phyloP scores from a whole-genome alignment of 768 basidiomycete genomes.

The Galerina marginata region DNA sequence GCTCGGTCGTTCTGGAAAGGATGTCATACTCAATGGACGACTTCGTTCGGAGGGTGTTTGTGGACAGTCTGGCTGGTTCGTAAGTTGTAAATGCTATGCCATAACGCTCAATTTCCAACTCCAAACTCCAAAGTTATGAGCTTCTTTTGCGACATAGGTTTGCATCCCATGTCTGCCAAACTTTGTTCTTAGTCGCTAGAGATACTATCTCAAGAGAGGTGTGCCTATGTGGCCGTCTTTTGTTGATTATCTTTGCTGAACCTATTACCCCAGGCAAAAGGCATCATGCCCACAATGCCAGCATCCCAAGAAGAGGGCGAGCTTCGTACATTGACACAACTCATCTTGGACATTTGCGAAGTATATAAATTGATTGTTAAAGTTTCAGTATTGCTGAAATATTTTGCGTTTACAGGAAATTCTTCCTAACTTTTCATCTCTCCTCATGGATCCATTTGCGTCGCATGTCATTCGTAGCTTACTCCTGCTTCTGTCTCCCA shows the following conservation, averaged over 20 bases:
- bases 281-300: slow-evolving; percentile 55
- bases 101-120: background rate
- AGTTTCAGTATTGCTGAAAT: background rate
- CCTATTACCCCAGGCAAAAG: slow-evolving; percentile 47
- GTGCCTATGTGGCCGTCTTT: background rate
- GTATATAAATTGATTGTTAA: slow-evolving; percentile 43
- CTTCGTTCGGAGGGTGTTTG: slow-evolving; percentile 89
- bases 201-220: slow-evolving; percentile 78
- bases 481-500: slow-evolving; percentile 76
- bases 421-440: slow-evolving; percentile 58
- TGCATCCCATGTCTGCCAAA: slow-evolving; percentile 95
- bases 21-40: slow-evolving; percentile 95
- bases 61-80: slow-evolving; percentile 88
- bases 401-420: slow-evolving; percentile 62
- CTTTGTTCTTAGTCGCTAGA: slow-evolving; percentile 70
- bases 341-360: slow-evolving; percentile 68
- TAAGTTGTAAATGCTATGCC: slow-evolving; percentile 49
- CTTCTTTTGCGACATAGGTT: slow-evolving; percentile 79
- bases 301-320: slow-evolving; percentile 64
- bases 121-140: slow-evolving; percentile 54
- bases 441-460: slow-evolving; percentile 86
- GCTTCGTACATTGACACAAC: slow-evolving; percentile 65
- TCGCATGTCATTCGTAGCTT: slow-evolving; percentile 89
- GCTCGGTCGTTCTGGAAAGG: slow-evolving; percentile 87
- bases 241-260: background rate